Base-by-base conservation (phyloP, 306 rosid species). In the Rosa rugosa region DNA sequence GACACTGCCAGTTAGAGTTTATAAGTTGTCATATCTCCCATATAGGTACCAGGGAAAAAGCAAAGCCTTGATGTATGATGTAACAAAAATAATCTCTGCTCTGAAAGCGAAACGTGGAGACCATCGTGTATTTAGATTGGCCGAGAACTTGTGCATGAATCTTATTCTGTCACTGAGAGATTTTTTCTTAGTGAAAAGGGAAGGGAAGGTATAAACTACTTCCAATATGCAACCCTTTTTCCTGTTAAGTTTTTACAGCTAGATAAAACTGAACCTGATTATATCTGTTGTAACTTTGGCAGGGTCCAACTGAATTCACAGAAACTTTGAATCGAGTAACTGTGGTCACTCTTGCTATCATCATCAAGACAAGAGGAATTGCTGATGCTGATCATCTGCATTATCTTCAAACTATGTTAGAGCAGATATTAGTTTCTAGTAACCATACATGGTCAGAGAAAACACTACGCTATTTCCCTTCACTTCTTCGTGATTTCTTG, bases 271-370 rank as follows among this genome's bases (percentile, higher is more conserved):
- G 82, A 69, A 57, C 42, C 25, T 8, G 16, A 38, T 66, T 50
- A 74, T 46, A 51, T 3, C 73, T 57, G 75, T 69, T 27, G 81
- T 75, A 78, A 70, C 80, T 80, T 80, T 83, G 67, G 86, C 77
- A 95, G 99, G 99, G 99, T 72, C 97, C 99, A 64, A 91, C 97
- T 8, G 99, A 95, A 75, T 93, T 95, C 81, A 90, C 98, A 2
- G 98, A 95, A 88, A 95, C 99, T 67, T 69, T 95, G 81, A 95
- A 93, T 86, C 92, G 99, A 73, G 76, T 82, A 71, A 87, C 97
- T 60, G 89, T 95, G 38, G 78, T 95, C 81, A 95, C 94, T 77
- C 97, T 93, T 83, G 98, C 99, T 13, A 91, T 95, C 84, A 91
- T 93, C 81, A 90, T 95, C 78, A 95, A 93, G 82, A 95, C 99